Percentiles rank a stretch among this genome's conserved stretches.
Evolutionary conservation across 2,329 filamentous ascomycete species (phyloP).

Genomic region (Talaromyces sp.): DNA sequence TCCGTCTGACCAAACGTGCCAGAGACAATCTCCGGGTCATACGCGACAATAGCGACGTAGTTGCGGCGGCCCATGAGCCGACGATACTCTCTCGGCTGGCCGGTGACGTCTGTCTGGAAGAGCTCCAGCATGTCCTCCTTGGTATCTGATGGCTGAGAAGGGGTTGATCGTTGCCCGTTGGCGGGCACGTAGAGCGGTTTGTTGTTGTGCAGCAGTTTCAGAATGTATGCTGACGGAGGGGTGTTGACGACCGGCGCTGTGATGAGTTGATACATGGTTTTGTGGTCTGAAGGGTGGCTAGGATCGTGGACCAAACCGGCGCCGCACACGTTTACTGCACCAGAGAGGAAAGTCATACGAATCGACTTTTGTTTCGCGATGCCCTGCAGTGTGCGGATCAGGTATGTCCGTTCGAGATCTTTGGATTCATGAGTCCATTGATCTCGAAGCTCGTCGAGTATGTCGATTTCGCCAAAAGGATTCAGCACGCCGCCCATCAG

Average conservation of each 20-base stretch:
- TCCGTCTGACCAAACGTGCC: conserved; percentile 32
- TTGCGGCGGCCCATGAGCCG: conserved; percentile 91
- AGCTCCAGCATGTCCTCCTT: conserved; percentile 99
- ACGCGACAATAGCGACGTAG: conserved; percentile 89
- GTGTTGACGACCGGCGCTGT: conserved; percentile 87
- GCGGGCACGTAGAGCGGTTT: conserved; percentile 84
- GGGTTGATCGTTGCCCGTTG: conserved; percentile 69
- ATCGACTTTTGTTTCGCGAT: conserved; percentile 93
- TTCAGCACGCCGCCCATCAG: conserved; percentile 94
- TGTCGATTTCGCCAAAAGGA: conserved; percentile 92
- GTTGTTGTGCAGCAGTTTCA: conserved; percentile 93
- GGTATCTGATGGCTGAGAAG: conserved; percentile 70
- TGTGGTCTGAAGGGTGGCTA: conserved; percentile 83
- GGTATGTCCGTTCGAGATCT: conserved; percentile 91
- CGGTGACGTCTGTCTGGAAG: conserved; percentile 88
- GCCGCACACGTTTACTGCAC: conserved; percentile 81
- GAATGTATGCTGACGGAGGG: conserved; percentile 75
- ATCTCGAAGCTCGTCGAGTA: conserved; percentile 89
- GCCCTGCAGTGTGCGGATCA: conserved; percentile 91
- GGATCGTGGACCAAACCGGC: conserved; percentile 94
- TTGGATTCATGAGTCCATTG: conserved; percentile 98
- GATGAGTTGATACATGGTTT: conserved; percentile 99
- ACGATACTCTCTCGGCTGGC: conserved; percentile 74
- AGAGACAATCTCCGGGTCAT: conserved; percentile 74
- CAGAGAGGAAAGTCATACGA: conserved; percentile 94